These are phyloP conservation scores for Erodium moschatum DNA, from an alignment of 441 rosid species.

Conservation along the genomic window DNA sequence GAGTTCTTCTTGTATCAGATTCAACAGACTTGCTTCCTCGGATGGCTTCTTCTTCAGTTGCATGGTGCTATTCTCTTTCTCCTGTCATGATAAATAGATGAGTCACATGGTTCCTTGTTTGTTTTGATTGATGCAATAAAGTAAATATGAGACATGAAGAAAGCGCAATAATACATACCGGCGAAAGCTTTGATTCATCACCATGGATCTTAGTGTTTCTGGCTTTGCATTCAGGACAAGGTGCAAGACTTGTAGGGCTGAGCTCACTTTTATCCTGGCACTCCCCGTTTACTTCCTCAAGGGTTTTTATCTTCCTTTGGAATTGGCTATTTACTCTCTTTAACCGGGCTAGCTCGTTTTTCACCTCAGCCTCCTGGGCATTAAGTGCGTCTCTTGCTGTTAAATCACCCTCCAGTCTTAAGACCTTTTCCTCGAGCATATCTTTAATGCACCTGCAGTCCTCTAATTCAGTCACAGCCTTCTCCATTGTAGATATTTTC, in stretches of 20 bases:
- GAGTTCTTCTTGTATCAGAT: slow-evolving; percentile 8
- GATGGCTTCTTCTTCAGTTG: slow-evolving; percentile 13
- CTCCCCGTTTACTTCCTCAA: slow-evolving; percentile 39
- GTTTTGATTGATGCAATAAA: not conserved
- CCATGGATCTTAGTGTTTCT: slow-evolving; percentile 16
- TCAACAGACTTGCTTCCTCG: slow-evolving; percentile 18
- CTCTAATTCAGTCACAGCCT: slow-evolving; percentile 32
- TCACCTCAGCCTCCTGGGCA: slow-evolving; percentile 44
- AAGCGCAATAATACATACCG: slow-evolving; percentile 13
- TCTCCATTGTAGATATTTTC: slow-evolving; percentile 31
- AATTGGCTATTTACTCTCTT: slow-evolving; percentile 35
- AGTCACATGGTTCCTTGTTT: not conserved
- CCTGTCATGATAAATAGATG: slow-evolving; percentile 22
- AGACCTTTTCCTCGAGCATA: slow-evolving; percentile 37
- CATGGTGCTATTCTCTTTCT: slow-evolving; percentile 17
- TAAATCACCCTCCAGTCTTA: slow-evolving; percentile 28
- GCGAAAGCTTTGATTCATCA: slow-evolving; percentile 12
- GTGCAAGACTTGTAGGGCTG: slow-evolving; percentile 20
- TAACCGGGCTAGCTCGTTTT: slow-evolving; percentile 42
- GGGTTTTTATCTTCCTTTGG: slow-evolving; percentile 32
- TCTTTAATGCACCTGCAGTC: slow-evolving; percentile 27
- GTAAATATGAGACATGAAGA: not conserved
- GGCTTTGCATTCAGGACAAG: slow-evolving; percentile 19
- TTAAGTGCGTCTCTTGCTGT: slow-evolving; percentile 51
- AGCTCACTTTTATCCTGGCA: slow-evolving; percentile 23